These are phyloP conservation scores for Trichoderma aggressivum DNA, from an alignment of 2,329 filamentous ascomycete genomes.

Conservation along the genomic window DNA sequence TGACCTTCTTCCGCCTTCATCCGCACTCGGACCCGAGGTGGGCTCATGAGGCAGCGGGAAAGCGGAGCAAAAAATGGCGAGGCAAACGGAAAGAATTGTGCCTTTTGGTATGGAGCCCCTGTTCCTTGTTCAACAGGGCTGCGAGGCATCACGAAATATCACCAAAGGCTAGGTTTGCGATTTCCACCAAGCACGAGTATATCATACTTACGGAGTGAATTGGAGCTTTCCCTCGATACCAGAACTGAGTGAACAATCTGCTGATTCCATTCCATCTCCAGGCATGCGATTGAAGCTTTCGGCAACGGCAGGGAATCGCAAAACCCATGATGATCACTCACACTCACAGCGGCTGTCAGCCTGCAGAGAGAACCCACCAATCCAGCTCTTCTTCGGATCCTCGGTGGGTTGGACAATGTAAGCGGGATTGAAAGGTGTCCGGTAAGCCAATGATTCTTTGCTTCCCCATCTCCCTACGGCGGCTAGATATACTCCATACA, in stretches of 20 bases:
- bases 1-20: background rate
- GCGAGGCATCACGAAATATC: background rate
- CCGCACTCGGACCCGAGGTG: constrained; percentile 6
- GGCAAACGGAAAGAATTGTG: background rate
- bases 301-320: background rate
- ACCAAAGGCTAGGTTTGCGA: background rate
- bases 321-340: background rate
- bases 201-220: background rate
- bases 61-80: background rate
- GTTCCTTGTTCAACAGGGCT: background rate
- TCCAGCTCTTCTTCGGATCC: background rate
- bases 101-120: background rate
- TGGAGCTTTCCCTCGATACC: background rate
- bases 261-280: background rate
- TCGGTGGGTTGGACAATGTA: background rate
- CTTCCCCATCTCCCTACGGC: background rate
- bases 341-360: background rate
- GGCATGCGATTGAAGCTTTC: background rate
- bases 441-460: background rate
- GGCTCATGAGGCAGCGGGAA: background rate
- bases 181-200: background rate
- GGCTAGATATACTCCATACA: background rate
- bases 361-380: background rate
- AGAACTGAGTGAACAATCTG: background rate
- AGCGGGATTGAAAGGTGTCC: background rate